Conservation (phyloP, 2,329 filamentous ascomycete genomes). For the Ceratocystis smalleyi region DNA sequence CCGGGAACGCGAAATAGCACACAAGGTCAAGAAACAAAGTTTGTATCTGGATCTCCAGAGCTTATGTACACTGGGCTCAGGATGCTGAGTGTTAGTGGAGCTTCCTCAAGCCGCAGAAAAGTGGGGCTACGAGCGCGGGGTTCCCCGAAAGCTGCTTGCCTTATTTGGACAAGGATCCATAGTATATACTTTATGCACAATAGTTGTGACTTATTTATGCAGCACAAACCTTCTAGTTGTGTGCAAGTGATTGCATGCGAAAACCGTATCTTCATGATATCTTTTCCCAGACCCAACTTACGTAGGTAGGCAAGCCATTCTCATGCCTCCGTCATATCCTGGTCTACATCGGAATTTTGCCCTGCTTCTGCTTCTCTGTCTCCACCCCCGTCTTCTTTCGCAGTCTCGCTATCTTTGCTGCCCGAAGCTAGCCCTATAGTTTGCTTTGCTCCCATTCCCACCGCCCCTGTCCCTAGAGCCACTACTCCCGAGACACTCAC, state of each 20-base stretch:
- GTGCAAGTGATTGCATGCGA: not conserved
- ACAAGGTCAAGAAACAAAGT: too few relatives aligned
- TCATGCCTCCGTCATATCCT: slow-evolving; percentile 2
- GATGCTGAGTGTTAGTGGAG: not conserved
- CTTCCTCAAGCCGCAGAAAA: slow-evolving; percentile 1
- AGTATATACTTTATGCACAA: not conserved
- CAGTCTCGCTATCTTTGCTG: not conserved
- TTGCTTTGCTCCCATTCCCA: not conserved
- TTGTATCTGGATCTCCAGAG: not conserved
- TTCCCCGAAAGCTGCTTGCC: slow-evolving; percentile 13
- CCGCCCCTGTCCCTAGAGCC: not conserved
- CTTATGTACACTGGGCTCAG: not conserved
- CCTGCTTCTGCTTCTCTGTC: not conserved
- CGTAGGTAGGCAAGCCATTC: not conserved
- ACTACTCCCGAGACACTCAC: slow-evolving; percentile 10
- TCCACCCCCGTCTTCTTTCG: not conserved
- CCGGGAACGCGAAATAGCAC: too few relatives aligned
- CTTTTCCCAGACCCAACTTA: not conserved
- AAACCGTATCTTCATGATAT: not conserved
- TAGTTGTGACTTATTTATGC: not conserved
- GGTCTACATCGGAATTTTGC: not conserved
- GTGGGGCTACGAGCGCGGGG: slow-evolving; percentile 13
- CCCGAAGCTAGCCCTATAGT: not conserved
- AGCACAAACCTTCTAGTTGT: not conserved
- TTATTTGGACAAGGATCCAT: not conserved